Evolutionary conservation across 2,329 filamentous ascomycete species (phyloP), one percentile per base, ranked within the genome.

Genomic region (Pyricularia sp.): DNA sequence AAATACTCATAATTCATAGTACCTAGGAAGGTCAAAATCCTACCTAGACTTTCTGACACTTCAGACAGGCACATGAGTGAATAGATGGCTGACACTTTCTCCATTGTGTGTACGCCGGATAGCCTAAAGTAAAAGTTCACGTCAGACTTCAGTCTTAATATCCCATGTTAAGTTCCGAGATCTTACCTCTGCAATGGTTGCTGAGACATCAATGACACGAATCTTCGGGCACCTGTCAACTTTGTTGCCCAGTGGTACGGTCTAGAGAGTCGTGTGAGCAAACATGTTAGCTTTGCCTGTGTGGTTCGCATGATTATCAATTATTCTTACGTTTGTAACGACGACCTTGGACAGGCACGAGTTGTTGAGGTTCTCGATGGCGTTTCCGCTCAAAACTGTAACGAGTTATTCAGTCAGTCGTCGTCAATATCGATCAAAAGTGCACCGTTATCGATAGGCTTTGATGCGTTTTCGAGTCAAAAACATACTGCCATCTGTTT

Each of bases 201-300:
- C 89, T 71, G 89, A 91, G 70, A 97, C 91, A 76, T 97, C 93
- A 74, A 97, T 96, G 65, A 93, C 93, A 76, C 92, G 88, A 68
- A 97, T 84, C 76, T 90, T 88, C 66, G 86, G 82, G 77, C 93
- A 96, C 57, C 72, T 71, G 64, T 87, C 84, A 73, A 88, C 87
- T 82, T 93, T 92, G 75, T 90, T 88, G 68, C 86, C 84, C 67
- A 91, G 84, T 0, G 89, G 89, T 13, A 93, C 89, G 1, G 90
- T 96, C 78, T 64, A 30, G 35, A 12, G 7, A 53, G 9, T 30
- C 28, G 44, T 22, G 49, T 33, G 5, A 57, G 40, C 19, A 35
- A n/a, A 9, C 28, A 19, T 22, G 16, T n/a, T 40, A 22, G 22
- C 12, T 44, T 31, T 35, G 59, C 28, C 31, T 5, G 13, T 9